phyloP scores from a whole-genome alignment of 2,329 filamentous ascomycete genomes.

The Penicillium sp. region DNA sequence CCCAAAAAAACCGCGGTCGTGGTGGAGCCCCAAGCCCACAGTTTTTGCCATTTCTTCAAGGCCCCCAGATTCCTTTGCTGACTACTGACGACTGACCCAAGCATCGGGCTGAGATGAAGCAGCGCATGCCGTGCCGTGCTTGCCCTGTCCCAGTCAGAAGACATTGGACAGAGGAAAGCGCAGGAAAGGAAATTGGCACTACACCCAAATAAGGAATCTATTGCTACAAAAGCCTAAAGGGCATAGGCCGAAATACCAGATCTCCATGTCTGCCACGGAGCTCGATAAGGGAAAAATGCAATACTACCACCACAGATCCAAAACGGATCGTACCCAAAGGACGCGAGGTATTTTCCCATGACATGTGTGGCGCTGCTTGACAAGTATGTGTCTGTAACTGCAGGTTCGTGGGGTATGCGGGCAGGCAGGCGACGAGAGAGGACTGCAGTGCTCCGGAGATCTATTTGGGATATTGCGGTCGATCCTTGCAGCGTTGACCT shows the following conservation, averaged over 20 bases:
- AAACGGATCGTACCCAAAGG: background rate
- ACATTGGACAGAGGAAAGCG: background rate
- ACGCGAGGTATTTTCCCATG: slow-evolving; percentile 2
- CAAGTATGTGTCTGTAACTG: too few species aligned
- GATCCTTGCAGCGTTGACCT: background rate
- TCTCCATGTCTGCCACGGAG: background rate
- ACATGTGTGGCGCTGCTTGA: slow-evolving; percentile 7
- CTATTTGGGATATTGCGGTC: background rate
- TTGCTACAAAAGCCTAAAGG: background rate
- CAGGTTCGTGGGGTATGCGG: slow-evolving; percentile 3
- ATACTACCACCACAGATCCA: background rate
- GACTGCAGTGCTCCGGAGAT: background rate
- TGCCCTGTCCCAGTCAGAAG: background rate
- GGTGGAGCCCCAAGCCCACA: slow-evolving; percentile 6
- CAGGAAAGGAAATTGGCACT: background rate
- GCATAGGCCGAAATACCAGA: background rate
- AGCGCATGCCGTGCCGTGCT: background rate
- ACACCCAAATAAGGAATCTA: background rate
- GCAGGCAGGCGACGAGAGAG: background rate
- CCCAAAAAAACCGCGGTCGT: background rate
- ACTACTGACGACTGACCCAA: background rate
- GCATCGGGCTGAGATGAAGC: background rate
- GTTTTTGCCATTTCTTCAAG: too few species aligned
- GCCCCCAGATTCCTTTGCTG: background rate
- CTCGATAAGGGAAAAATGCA: background rate